Evolutionary conservation across 2,329 filamentous ascomycete genomes (phyloP).

Genomic region (Davidsoniella eucalypti): DNA sequence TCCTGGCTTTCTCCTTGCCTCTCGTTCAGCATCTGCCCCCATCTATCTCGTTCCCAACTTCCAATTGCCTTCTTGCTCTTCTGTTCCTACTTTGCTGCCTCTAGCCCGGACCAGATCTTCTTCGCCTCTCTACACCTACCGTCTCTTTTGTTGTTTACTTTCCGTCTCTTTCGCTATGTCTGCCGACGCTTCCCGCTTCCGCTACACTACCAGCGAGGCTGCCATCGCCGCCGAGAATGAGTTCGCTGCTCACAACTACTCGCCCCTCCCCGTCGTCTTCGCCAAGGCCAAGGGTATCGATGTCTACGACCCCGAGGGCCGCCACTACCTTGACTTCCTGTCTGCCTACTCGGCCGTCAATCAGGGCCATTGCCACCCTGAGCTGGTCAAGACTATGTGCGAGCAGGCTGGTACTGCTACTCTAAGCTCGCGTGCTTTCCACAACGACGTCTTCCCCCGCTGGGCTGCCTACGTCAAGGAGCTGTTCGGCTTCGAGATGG

Average conservation of each 20-base stretch:
- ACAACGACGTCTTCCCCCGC: constrained; percentile 94
- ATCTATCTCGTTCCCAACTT: not conserved
- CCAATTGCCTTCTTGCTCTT: too few relatives aligned
- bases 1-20: not conserved
- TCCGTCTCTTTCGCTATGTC: constrained; percentile 29
- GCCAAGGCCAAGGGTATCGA: constrained; percentile 66
- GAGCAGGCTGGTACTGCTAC: constrained; percentile 84
- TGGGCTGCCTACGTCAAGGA: constrained; percentile 85
- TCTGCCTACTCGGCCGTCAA: constrained; percentile 97
- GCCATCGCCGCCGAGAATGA: constrained; percentile 70
- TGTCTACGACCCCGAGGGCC: constrained; percentile 95
- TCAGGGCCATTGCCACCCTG: constrained; percentile 94
- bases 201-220: constrained; percentile 59
- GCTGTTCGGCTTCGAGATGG: constrained; percentile 93
- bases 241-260: constrained; percentile 95
- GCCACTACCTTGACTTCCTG: constrained; percentile 91
- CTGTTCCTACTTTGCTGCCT: not conserved
- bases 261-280: constrained; percentile 90
- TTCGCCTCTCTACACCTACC: not conserved
- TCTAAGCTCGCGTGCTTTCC: constrained; percentile 84
- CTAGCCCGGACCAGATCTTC: not conserved
- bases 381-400: constrained; percentile 75
- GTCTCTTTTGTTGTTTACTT: constrained; percentile 2
- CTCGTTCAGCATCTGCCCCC: not conserved
- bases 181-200: constrained; percentile 44